Conservation (phyloP, 305 asterid genomes). For the Fraxinus latifolia region DNA sequence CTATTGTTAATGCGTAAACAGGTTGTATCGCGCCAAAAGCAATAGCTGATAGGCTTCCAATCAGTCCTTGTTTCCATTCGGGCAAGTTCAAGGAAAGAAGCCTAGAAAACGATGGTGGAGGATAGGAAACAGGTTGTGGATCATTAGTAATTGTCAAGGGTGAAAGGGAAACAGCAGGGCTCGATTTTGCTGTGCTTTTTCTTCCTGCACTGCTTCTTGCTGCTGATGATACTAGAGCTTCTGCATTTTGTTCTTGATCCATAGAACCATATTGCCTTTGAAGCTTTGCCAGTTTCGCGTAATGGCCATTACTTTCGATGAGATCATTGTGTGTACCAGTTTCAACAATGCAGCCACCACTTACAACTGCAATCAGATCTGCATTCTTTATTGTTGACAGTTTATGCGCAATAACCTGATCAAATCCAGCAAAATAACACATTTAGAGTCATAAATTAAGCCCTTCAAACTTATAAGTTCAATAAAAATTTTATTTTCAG, state of each 20-base stretch:
- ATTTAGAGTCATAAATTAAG: not conserved
- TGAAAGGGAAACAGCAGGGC: conserved; percentile 52
- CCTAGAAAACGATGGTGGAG: conserved; percentile 54
- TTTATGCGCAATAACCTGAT: conserved; percentile 83
- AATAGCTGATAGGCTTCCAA: conserved; percentile 63
- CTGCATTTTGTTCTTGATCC: conserved; percentile 51
- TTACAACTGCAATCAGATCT: conserved; percentile 66
- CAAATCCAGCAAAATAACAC: not conserved
- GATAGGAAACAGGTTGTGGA: conserved; percentile 27
- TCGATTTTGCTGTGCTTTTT: conserved; percentile 52
- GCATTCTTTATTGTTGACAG: conserved; percentile 75
- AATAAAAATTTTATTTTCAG: not conserved
- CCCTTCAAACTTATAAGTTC: not conserved
- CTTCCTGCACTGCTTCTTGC: conserved; percentile 56
- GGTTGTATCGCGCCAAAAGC: conserved; percentile 76
- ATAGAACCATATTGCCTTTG: conserved; percentile 58
- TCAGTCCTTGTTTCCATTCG: conserved; percentile 68
- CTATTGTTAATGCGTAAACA: conserved; percentile 68
- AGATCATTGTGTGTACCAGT: conserved; percentile 64
- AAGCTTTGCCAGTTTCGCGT: conserved; percentile 53
- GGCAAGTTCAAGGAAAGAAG: conserved; percentile 56
- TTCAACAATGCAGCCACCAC: conserved; percentile 53
- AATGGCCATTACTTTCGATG: conserved; percentile 54
- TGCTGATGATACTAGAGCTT: conserved; percentile 34
- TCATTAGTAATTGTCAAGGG: conserved; percentile 30